Evolutionary conservation across 805 yeast species (phyloP).

Genomic region (Lipomyces oligophaga): DNA sequence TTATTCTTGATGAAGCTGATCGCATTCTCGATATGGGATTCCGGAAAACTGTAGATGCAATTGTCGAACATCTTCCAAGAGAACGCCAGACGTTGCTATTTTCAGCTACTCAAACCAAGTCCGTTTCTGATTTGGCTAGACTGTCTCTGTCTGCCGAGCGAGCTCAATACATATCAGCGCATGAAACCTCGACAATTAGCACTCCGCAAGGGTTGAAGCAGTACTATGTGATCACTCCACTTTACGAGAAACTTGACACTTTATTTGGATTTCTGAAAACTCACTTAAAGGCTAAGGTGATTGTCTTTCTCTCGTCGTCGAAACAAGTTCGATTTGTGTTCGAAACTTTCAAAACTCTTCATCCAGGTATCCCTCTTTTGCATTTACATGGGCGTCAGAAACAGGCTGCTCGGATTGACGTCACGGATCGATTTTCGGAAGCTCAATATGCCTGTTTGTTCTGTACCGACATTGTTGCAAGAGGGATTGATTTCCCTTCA

Average conservation of each 20-base stretch:
- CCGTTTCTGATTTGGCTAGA: constrained; percentile 77
- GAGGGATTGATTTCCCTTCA: constrained; percentile 97
- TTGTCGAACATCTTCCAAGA: constrained; percentile 70
- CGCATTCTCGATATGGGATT: constrained; percentile 93
- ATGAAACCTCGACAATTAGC: constrained; percentile 39
- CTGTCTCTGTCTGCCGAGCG: constrained; percentile 49
- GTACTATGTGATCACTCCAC: constrained; percentile 64
- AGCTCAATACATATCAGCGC: constrained; percentile 58
- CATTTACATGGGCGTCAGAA: constrained; percentile 97
- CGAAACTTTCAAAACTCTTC: constrained; percentile 73
- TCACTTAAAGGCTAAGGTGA: constrained; percentile 72
- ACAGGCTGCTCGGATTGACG: constrained; percentile 92
- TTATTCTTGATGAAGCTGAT: constrained; percentile 89
- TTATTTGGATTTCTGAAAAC: constrained; percentile 82
- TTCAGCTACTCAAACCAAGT: constrained; percentile 86
- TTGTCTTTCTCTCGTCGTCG: constrained; percentile 81
- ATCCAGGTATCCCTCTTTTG: constrained; percentile 94
- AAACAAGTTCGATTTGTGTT: constrained; percentile 88
- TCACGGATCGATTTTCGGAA: constrained; percentile 95
- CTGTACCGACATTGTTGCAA: constrained; percentile 98
- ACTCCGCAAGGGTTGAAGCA: constrained; percentile 87
- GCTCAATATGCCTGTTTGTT: constrained; percentile 83
- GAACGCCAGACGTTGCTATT: constrained; percentile 78
- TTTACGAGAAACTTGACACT: constrained; percentile 79
- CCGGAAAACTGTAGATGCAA: constrained; percentile 74